Base-by-base conservation (phyloP, 2,329 filamentous ascomycete species). In the Colletotrichum sp. region DNA sequence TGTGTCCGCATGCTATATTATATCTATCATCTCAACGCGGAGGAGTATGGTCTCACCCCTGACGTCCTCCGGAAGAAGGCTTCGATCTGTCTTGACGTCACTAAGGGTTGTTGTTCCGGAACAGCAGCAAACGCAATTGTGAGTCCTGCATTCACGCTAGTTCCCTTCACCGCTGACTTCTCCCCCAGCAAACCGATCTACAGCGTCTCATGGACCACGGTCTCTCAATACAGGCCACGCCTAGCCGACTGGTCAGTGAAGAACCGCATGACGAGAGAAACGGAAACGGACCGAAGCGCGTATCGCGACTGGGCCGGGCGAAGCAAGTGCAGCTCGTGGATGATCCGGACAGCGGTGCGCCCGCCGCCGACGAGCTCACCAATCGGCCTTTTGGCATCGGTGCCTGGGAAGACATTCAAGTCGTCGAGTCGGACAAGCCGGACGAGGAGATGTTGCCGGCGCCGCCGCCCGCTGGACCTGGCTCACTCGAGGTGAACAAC, bases 1-100 rank as follows among this genome's bases (percentile, higher is more conserved):
- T 91, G 90, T 69, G 87, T 88, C 12, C 86, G 89, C 32, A 87
- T 91, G 79, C 81, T 92, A 68, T 89, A 88, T 39, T 89, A 90
- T 77, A 86, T 87, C 4, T 86, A 88, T 67, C 88, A 89, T 69
- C 87, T 85, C 24, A 85, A 85, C 60, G 84, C 83, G 2, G 82
- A 81, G 5, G 87, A 89, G 64, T 83, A 88, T 59, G 85, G 86
- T 3, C 82, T 90, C 18, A 86, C 85, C 2, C 80, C 84, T 5
- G 89, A 89, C 15, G 84, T 85, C 18, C 87, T 91, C 26, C 80
- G 86, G 59, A 89, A 91, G 68, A 86, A 89, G 57, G 88, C 88
- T 4, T 85, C 83, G n/a, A 84, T 89, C 10, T 92, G 90, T 71
- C 80, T 91, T 15, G 85, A 87, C 16, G 87, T 89, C 7, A 88